These are phyloP conservation scores for Trichoderma oligosporum DNA, from an alignment of 2,329 filamentous ascomycete species.

Conservation along the genomic window DNA sequence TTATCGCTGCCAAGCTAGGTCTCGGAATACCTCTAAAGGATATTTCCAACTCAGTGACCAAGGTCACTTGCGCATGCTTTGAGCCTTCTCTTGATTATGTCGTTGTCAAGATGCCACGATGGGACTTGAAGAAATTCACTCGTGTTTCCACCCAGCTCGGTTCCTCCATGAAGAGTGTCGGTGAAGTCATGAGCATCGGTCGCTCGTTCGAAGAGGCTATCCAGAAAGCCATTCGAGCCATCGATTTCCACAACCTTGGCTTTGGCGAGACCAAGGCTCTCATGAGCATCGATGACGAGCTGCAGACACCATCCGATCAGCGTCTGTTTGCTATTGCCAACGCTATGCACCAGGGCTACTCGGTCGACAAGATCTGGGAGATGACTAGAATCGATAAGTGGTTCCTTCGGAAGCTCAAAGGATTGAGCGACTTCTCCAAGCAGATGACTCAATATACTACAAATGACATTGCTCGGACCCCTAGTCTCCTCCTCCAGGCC, in stretches of 20 bases:
- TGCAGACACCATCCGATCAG: constrained; percentile 96
- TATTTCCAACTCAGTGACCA: constrained; percentile 93
- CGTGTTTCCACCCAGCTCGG: constrained; percentile 92
- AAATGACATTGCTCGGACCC: constrained; percentile 60
- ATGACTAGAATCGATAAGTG: constrained; percentile 98
- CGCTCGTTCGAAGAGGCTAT: constrained; percentile 97
- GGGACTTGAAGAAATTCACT: constrained; percentile 99
- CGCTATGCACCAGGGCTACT: constrained; percentile 91
- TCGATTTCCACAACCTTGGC: constrained; percentile 92
- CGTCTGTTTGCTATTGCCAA: constrained; percentile 96
- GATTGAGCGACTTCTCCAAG: constrained; percentile 83
- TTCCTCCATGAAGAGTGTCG: constrained; percentile 99
- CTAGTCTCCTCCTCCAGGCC: constrained; percentile 69
- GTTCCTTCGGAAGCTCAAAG: constrained; percentile 92
- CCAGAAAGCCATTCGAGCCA: constrained; percentile 92
- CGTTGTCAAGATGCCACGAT: constrained; percentile 97
- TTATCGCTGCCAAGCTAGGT: constrained; percentile 94
- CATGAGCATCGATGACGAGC: constrained; percentile 93
- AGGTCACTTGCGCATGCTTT: constrained; percentile 94
- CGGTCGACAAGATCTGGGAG: constrained; percentile 95
- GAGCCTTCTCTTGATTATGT: constrained; percentile 97
- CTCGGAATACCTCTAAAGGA: constrained; percentile 93
- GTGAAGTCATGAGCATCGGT: constrained; percentile 98
- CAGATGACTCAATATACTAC: constrained; percentile 64
- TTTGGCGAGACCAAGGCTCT: constrained; percentile 89